A percentile compares a stretch with the other conserved stretches of the same genome.
These are phyloP conservation scores for Guyanaporus albipodus DNA, from an alignment of 768 basidiomycete species.

Conservation along the genomic window DNA sequence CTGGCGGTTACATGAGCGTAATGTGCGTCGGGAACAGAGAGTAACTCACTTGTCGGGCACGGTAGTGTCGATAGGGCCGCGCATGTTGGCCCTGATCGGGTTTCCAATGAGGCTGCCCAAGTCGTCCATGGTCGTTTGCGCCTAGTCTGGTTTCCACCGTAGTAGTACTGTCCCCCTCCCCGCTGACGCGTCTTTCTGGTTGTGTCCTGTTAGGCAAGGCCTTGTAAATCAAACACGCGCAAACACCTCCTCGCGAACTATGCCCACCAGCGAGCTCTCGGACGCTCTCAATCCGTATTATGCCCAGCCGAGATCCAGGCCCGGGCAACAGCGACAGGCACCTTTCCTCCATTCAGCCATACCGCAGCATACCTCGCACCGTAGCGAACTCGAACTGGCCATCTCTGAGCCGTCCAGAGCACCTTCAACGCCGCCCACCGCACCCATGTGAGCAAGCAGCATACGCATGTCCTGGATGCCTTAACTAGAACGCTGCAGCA, in stretches of 20 bases:
- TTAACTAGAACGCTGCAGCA: slow-evolving; percentile 5
- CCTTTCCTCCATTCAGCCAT: slow-evolving; percentile 30
- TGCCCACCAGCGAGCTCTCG: slow-evolving; percentile 71
- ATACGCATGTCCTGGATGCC: background rate
- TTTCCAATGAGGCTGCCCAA: slow-evolving; percentile 57
- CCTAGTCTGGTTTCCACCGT: too few species aligned
- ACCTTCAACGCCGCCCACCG: slow-evolving; percentile 26
- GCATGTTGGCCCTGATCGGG: slow-evolving; percentile 42
- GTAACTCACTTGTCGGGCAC: slow-evolving; percentile 72
- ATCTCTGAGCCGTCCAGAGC: slow-evolving; percentile 41
- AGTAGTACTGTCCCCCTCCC: background rate
- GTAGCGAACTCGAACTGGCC: slow-evolving; percentile 63
- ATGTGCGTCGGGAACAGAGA: background rate
- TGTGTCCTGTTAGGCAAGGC: slow-evolving; percentile 20
- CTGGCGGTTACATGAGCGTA: slow-evolving; percentile 35
- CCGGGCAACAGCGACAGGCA: slow-evolving; percentile 18
- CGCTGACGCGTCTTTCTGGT: slow-evolving; percentile 40
- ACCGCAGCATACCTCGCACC: slow-evolving; percentile 48
- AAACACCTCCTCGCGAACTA: slow-evolving; percentile 30
- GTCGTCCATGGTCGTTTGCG: slow-evolving; percentile 23
- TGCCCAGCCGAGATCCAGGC: slow-evolving; percentile 39
- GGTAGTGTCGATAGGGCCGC: slow-evolving; percentile 42
- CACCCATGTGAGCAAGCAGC: slow-evolving; percentile 35
- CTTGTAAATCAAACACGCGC: slow-evolving; percentile 29
- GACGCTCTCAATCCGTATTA: slow-evolving; percentile 74